phyloP scores from a whole-genome alignment of 176 grass and related monocot species.

The Avena sativa region DNA sequence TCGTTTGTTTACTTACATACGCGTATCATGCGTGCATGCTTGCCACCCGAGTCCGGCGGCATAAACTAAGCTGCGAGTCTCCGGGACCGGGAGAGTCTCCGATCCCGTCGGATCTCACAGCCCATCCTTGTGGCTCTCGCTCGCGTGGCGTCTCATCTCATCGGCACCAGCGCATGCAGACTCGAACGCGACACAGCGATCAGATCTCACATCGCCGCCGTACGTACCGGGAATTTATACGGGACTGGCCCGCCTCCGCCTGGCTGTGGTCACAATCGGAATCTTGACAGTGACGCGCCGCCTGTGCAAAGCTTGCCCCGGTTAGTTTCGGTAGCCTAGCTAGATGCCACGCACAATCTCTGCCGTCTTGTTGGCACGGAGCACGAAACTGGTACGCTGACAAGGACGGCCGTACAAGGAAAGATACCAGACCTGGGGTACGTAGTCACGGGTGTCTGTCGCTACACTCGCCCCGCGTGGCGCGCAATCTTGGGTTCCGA shows the following conservation, averaged over 20 bases:
- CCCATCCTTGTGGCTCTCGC: neutral
- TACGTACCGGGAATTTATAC: neutral
- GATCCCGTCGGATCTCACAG: constrained; percentile 20
- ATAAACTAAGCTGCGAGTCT: neutral
- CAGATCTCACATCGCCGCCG: neutral
- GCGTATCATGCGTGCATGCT: neutral
- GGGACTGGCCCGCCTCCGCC: neutral
- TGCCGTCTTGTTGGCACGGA: neutral
- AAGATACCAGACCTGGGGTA: neutral
- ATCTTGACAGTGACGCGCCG: constrained; percentile 11
- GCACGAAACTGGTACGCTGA: neutral
- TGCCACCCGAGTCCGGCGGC: neutral
- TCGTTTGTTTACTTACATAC: neutral
- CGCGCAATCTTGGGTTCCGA: too few species aligned
- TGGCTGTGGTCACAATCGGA: neutral
- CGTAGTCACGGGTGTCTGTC: too few species aligned
- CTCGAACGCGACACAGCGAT: too few species aligned
- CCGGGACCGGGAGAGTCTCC: neutral
- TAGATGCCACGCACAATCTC: neutral
- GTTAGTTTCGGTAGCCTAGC: neutral
- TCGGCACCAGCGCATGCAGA: neutral
- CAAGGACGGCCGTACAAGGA: neutral
- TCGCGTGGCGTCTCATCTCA: neutral
- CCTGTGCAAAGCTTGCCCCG: neutral
- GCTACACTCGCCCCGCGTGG: too few species aligned